Evolutionary conservation across 192 early-diverging fungal genomes (phyloP).

Genomic region (Entomortierella chlamydospora): DNA sequence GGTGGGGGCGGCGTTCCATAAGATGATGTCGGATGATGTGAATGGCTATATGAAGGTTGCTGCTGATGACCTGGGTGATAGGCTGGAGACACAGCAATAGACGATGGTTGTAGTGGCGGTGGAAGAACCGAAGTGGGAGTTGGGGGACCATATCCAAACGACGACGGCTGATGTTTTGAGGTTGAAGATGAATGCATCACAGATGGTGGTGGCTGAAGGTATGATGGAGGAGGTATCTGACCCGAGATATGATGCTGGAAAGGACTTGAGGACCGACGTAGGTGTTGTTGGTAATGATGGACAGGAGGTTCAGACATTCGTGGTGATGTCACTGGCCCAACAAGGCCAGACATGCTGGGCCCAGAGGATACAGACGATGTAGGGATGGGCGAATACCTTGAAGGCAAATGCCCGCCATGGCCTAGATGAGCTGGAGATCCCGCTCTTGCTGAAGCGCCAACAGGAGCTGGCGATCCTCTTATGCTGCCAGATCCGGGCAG

Average conservation of each 20-base stretch:
- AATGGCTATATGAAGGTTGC: constrained; percentile 15
- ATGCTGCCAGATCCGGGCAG: constrained; percentile 23
- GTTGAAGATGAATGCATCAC: constrained; percentile 1
- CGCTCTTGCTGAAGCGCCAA: constrained; percentile 10
- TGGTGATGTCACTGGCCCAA: constrained; percentile 27
- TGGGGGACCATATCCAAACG: constrained; percentile 21
- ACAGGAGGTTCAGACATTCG: constrained; percentile 17
- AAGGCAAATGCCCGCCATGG: constrained; percentile 26
- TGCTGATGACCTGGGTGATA: constrained; percentile 41
- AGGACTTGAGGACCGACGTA: constrained; percentile 39
- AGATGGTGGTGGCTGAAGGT: constrained; percentile 19
- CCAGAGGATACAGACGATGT: constrained; percentile 12
- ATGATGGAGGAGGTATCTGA: constrained; percentile 35
- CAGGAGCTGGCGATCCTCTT: constrained; percentile 27
- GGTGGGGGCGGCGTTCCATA: constrained; percentile 24
- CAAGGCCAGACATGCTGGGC: constrained; percentile 7
- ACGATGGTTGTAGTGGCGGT: constrained; percentile 16
- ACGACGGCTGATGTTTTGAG: constrained; percentile 17
- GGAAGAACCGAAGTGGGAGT: constrained; percentile 17
- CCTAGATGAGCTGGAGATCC: constrained; percentile 39
- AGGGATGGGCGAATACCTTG: constrained; percentile 34
- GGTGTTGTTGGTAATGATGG: constrained; percentile 25
- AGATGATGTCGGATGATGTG: constrained; percentile 12
- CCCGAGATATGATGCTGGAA: constrained; percentile 46
- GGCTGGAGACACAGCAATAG: neutral